Evolutionary conservation across 2,329 filamentous ascomycete species (phyloP).

Genomic region (Diatrype stigma): DNA sequence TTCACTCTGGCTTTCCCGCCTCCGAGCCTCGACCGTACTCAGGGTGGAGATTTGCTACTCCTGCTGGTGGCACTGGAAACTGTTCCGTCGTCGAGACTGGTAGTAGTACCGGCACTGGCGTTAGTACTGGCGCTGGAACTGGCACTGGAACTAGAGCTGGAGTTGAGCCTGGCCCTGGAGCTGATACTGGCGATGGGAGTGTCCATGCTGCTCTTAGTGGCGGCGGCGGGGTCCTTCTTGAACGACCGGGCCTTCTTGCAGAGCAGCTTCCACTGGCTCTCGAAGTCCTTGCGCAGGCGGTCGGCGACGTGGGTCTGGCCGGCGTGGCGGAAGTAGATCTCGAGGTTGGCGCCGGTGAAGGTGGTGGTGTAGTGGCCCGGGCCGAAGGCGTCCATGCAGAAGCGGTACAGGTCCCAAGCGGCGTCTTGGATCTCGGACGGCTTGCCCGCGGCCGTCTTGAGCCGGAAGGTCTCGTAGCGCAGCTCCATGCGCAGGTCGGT

Average conservation of each 20-base stretch:
- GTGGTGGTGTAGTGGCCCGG: constrained; percentile 3
- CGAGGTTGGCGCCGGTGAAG: constrained; percentile 4
- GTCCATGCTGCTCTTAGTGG: too few species aligned
- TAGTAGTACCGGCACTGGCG: too few species aligned
- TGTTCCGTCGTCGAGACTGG: too few species aligned
- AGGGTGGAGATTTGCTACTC: too few species aligned
- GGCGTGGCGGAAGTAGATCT: constrained; percentile 1
- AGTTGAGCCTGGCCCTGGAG: too few species aligned
- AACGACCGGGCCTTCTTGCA: constrained; percentile 5
- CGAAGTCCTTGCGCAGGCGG: constrained; percentile 1
- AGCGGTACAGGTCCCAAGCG: constrained; percentile 1
- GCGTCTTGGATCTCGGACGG: background rate
- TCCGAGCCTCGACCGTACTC: too few species aligned
- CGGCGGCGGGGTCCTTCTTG: background rate
- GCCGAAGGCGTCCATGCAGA: constrained; percentile 3
- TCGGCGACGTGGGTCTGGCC: constrained; percentile 1
- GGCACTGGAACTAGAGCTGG: too few species aligned
- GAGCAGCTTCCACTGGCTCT: constrained; percentile 3
- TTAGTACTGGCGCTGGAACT: too few species aligned
- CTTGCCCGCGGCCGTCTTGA: background rate
- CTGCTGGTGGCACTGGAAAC: too few species aligned
- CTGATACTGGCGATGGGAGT: too few species aligned
- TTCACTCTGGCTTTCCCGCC: too few species aligned
- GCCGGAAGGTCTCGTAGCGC: background rate
- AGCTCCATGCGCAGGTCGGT: constrained; percentile 2